phyloP scores from a whole-genome alignment of 225 moss, liverwort and hornwort species.

The Polytrichum commune region DNA sequence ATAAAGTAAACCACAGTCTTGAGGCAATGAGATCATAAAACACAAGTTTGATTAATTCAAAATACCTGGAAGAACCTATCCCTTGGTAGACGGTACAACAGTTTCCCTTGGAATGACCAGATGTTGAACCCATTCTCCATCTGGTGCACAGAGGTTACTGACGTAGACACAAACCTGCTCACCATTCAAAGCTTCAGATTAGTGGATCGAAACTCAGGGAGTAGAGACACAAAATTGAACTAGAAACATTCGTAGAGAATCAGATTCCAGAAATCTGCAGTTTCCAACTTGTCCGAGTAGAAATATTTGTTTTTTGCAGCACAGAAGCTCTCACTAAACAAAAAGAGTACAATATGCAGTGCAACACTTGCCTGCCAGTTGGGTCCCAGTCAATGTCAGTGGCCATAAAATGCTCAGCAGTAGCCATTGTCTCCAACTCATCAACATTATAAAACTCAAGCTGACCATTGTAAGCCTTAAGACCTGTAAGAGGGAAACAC shows the following conservation, averaged over 20 bases:
- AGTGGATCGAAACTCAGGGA: too few relatives aligned
- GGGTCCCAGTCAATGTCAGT: conserved; percentile 99
- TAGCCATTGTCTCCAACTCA: conserved; percentile 97
- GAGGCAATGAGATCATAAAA: too few relatives aligned
- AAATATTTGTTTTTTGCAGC: too few relatives aligned
- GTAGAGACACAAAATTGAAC: too few relatives aligned
- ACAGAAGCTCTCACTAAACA: too few relatives aligned
- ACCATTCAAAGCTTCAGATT: not conserved
- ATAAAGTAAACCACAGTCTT: not conserved
- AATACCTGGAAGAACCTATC: conserved; percentile 96
- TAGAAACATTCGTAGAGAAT: too few relatives aligned
- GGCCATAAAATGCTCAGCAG: conserved; percentile 98
- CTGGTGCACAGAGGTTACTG: conserved; percentile 97
- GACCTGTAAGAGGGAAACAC: conserved; percentile 31
- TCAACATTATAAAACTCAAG: conserved; percentile 99
- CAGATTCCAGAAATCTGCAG: too few relatives aligned
- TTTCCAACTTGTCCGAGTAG: too few relatives aligned
- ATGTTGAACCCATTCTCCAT: conserved; percentile 99
- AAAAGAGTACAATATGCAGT: not conserved
- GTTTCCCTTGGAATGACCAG: conserved; percentile 96
- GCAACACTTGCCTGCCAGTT: conserved; percentile 77
- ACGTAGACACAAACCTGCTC: conserved; percentile 84
- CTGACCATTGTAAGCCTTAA: conserved; percentile 98
- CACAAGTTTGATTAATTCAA: too few relatives aligned
- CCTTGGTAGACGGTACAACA: conserved; percentile 80